Conservation (phyloP, 2,329 filamentous ascomycete species). For the Raffaelea deltoideospora region DNA sequence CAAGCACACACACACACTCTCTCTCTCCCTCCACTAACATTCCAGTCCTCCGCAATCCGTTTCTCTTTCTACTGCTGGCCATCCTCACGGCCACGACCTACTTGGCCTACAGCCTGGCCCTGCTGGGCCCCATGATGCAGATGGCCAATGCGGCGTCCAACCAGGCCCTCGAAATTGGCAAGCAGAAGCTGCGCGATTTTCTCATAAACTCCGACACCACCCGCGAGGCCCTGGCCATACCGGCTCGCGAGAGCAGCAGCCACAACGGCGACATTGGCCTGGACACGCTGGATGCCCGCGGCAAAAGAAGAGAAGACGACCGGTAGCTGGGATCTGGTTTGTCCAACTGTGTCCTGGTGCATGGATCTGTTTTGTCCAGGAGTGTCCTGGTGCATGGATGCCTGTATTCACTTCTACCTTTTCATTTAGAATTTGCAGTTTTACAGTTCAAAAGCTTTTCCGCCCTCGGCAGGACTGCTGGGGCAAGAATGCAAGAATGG, state of each 20-base stretch:
- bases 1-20: no score
- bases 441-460: no score
- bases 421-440: no score
- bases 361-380: no score
- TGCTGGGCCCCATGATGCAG: slow-evolving; percentile 89
- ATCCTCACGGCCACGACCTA: slow-evolving; percentile 65
- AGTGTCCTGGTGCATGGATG: no score
- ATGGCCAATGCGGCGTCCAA: slow-evolving; percentile 81
- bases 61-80: slow-evolving; percentile 82
- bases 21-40: neutral
- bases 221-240: slow-evolving; percentile 68
- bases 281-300: slow-evolving; percentile 44
- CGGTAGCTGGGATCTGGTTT: no score
- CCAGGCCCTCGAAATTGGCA: slow-evolving; percentile 82
- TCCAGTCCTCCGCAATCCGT: slow-evolving; percentile 81
- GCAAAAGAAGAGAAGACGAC: slow-evolving; percentile 29
- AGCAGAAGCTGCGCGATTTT: slow-evolving; percentile 81
- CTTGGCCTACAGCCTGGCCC: slow-evolving; percentile 81
- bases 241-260: slow-evolving; percentile 21
- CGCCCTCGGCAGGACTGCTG: no score
- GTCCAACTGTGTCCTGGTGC: no score
- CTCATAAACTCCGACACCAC: slow-evolving; percentile 77
- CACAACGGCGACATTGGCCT: slow-evolving; percentile 37
- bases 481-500: no score
- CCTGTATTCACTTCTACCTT: no score